Evolutionary conservation across 495 filamentous ascomycete species (phyloP), one percentile per base, ranked within the genome.

Genomic region (Xylaria cubensis): DNA sequence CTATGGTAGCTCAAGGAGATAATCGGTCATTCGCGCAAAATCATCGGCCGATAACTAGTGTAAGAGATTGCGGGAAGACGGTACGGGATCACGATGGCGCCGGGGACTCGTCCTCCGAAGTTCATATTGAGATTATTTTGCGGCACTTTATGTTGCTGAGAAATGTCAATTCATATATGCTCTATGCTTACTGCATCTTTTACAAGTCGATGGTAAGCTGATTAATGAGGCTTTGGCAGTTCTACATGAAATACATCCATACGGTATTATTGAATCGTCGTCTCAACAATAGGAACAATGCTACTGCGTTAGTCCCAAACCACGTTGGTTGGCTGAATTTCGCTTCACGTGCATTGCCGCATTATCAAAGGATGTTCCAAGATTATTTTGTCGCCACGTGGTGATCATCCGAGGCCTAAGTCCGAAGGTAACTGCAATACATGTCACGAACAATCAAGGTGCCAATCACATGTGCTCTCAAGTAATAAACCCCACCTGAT

Each of bases 331-430:
- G 65, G 65, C 13, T 32, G 21, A 13, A 3, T 53, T 34, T 44
- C 21, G 26, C 50, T 68, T 58, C 44, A 58, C 36, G 53, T 48
- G 41, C 67, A 69, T 69, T 34, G 67, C 15, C n/a, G 41, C 10
- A 26, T 61, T 51, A 36, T 26, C 3, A 17, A 41, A 19, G 42
- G 24, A 61, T 36, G 10, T 13, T 29, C 29, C 24, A 32, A 51
- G 51, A 50, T 29, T 29, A 53, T 64, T 58, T 59, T 29, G 29
- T 69, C 41, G 44, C 68, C 68, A 70, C 68, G 68, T 70, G 68
- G 68, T 70, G 44, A n/a, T 12, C 29, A 36, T 62, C 55, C n/a
- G 46, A 62, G 8, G 7, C 36, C 36, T 62, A 61, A 10, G 51
- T 61, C 56, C 55, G 42, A 62, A 58, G 41, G 12, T 26, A 53